These are phyloP conservation scores for Sclerotinia sclerotiorum DNA, from an alignment of 2,329 filamentous ascomycete species.

Conservation along the genomic window DNA sequence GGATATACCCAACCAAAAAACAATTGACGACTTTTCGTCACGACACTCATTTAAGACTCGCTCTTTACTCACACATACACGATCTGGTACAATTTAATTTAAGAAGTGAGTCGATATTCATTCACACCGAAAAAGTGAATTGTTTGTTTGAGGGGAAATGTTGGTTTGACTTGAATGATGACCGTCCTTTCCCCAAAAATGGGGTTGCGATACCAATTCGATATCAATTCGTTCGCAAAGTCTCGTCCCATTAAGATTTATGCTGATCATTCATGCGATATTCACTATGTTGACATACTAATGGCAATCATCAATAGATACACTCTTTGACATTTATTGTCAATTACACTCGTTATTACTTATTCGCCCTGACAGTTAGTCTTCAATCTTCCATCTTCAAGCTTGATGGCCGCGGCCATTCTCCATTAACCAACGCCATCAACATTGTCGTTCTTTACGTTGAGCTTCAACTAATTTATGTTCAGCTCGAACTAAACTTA, in stretches of 20 bases:
- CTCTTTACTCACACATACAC: slow-evolving; percentile 24
- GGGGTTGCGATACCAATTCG: neutral
- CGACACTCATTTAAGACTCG: slow-evolving; percentile 41
- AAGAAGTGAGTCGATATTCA: slow-evolving; percentile 36
- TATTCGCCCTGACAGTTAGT: slow-evolving; percentile 51
- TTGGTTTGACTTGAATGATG: neutral
- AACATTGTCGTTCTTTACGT: slow-evolving; percentile 30
- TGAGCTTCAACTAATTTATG: slow-evolving; percentile 32
- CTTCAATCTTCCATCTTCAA: neutral
- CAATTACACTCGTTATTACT: slow-evolving; percentile 59
- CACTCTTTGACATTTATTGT: slow-evolving; percentile 56
- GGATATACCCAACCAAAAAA: slow-evolving; percentile 24
- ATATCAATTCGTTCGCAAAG: slow-evolving; percentile 32
- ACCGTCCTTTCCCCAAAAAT: neutral
- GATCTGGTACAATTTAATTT: slow-evolving; percentile 14
- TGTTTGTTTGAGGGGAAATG: slow-evolving; percentile 7
- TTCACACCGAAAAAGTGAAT: slow-evolving; percentile 6
- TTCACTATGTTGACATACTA: slow-evolving; percentile 29
- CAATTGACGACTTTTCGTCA: slow-evolving; percentile 41
- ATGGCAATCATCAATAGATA: slow-evolving; percentile 36
- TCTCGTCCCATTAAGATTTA: neutral
- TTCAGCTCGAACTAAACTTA: slow-evolving; percentile 21
- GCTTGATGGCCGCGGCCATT: neutral
- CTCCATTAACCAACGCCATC: neutral
- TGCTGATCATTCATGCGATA: slow-evolving; percentile 37